Evolutionary conservation across 352 stramenopile genomes (phyloP).

Genomic region (Phytophthora tubulina): DNA sequence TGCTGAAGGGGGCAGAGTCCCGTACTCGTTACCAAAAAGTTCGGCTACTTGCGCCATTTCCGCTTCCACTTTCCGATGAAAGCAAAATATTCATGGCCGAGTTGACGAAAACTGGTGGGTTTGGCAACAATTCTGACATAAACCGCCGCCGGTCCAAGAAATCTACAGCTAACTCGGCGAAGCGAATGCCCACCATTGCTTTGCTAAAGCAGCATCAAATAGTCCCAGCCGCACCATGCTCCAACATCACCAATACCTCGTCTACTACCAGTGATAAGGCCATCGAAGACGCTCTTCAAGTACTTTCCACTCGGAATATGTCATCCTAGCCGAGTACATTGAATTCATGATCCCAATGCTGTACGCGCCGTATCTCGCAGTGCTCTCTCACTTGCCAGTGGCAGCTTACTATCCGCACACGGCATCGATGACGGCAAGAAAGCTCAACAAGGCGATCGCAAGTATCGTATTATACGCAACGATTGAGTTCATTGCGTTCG

Average conservation of each 20-base stretch:
- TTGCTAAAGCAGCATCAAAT: constrained; percentile 9
- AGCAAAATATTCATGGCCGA: constrained; percentile 13
- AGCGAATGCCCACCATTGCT: not conserved
- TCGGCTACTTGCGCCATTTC: constrained; percentile 19
- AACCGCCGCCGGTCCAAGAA: not conserved
- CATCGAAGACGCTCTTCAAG: constrained; percentile 3
- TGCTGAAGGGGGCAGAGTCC: not conserved
- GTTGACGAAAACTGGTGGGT: not conserved
- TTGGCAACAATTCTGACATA: not conserved
- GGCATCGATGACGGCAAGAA: not conserved
- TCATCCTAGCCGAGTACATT: constrained; percentile 18
- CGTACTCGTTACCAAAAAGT: not conserved
- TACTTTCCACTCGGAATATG: constrained; percentile 18
- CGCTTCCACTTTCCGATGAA: constrained; percentile 11
- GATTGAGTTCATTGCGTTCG: constrained; percentile 21
- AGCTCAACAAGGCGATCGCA: not conserved
- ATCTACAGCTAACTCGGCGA: not conserved
- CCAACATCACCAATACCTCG: not conserved
- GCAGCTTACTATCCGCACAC: constrained; percentile 13
- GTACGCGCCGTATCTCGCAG: constrained; percentile 13
- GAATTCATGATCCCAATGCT: constrained; percentile 15
- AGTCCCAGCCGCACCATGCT: not conserved
- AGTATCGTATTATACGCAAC: constrained; percentile 20
- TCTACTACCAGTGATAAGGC: not conserved
- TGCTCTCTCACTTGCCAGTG: constrained; percentile 1